Percentiles rank a stretch among this genome's conserved stretches.
These are phyloP conservation scores for Phaseolus coccineus DNA, from an alignment of 331 rosid species.

Conservation along the genomic window DNA sequence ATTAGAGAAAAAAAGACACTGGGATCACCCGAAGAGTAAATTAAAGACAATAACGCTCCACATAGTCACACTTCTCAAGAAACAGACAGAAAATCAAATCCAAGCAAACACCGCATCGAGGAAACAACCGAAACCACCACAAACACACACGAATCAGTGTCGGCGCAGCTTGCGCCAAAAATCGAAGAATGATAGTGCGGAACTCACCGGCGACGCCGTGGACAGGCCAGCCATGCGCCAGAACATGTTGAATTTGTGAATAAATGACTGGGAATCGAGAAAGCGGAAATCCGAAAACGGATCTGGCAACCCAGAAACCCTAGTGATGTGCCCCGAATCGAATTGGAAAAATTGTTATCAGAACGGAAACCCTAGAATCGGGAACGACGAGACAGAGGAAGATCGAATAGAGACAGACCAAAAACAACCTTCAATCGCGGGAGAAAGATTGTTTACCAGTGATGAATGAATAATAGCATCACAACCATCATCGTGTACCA, in stretches of 20 bases:
- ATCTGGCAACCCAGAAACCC: slow-evolving; percentile 83
- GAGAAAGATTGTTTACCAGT: slow-evolving; percentile 49
- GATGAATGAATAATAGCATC: slow-evolving; percentile 34
- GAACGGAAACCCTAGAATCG: slow-evolving; percentile 71
- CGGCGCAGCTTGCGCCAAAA: slow-evolving; percentile 8
- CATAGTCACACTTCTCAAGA: slow-evolving; percentile 46
- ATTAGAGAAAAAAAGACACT: not conserved
- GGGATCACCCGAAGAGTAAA: slow-evolving; percentile 25
- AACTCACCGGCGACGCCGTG: slow-evolving; percentile 97
- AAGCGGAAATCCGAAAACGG: slow-evolving; percentile 51
- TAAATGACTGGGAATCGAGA: slow-evolving; percentile 36
- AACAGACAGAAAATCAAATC: slow-evolving; percentile 39
- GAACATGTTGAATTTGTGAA: slow-evolving; percentile 73
- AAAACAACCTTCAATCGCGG: slow-evolving; percentile 69
- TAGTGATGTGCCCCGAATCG: slow-evolving; percentile 53
- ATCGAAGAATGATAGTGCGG: not conserved
- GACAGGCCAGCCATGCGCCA: slow-evolving; percentile 99
- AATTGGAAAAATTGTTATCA: slow-evolving; percentile 42
- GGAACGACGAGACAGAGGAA: slow-evolving; percentile 45
- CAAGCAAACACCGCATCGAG: slow-evolving; percentile 13
- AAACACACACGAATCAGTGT: slow-evolving; percentile 9
- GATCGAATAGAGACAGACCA: slow-evolving; percentile 58
- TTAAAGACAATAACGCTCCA: slow-evolving; percentile 19
- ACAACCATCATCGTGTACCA: slow-evolving; percentile 28
- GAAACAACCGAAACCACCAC: slow-evolving; percentile 35